Percentiles rank a stretch among this genome's conserved stretches.
Evolutionary conservation across 2,329 filamentous ascomycete genomes (phyloP).

Genomic region (Aspergillus latus): DNA sequence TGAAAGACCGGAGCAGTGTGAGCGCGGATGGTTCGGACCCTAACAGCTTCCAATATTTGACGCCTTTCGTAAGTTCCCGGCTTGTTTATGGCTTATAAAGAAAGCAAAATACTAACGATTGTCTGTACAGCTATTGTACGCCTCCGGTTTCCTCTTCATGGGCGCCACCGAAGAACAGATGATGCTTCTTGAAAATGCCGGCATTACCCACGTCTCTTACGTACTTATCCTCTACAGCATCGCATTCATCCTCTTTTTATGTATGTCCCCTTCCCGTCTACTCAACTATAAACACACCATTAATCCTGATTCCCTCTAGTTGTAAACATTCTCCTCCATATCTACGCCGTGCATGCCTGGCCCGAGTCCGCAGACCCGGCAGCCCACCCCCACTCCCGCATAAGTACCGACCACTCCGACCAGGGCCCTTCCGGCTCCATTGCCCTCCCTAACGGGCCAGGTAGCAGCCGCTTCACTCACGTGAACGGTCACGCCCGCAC

Average conservation of each 20-base stretch:
- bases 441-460: conserved; percentile 9
- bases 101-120: conserved; percentile 23
- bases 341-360: conserved; percentile 70
- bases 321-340: conserved; percentile 76
- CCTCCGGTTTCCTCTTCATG: conserved; percentile 96
- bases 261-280: conserved; percentile 44
- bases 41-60: conserved; percentile 71
- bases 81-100: neutral
- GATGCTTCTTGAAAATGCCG: conserved; percentile 68
- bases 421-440: conserved; percentile 1
- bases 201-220: conserved; percentile 87
- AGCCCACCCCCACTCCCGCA: conserved; percentile 7
- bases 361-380: conserved; percentile 35
- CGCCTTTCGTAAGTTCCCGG: conserved; percentile 63
- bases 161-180: conserved; percentile 97
- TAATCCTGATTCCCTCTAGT: conserved; percentile 47
- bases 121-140: conserved; percentile 71
- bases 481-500: conserved; percentile 48
- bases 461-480: neutral
- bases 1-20: conserved; percentile 68
- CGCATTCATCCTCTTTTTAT: conserved; percentile 87
- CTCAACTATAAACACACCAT: neutral
- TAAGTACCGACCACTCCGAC: conserved; percentile 11
- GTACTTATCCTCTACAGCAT: conserved; percentile 88
- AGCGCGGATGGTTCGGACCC: conserved; percentile 67